Conservation (phyloP, 164 flowering plant genomes). For the Magnolia officinalis region DNA sequence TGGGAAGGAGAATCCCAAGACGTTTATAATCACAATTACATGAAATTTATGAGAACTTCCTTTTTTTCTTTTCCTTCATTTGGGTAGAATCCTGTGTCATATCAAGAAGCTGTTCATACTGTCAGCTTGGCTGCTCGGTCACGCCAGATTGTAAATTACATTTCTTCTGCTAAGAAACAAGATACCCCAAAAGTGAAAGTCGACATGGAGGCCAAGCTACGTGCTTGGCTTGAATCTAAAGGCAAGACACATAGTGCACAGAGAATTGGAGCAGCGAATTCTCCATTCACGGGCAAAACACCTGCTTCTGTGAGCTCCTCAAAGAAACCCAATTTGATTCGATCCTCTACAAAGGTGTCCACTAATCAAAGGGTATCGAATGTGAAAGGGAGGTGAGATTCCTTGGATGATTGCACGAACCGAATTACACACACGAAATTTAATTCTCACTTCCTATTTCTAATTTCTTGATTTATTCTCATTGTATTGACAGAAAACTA, state of each 20-base stretch:
- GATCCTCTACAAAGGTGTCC: slow-evolving; percentile 32
- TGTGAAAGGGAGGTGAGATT: slow-evolving; percentile 42
- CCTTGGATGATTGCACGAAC: not conserved
- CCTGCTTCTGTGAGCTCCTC: slow-evolving; percentile 37
- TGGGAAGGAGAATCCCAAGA: not conserved
- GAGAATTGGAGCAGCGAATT: slow-evolving; percentile 29
- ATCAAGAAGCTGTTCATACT: slow-evolving; percentile 82
- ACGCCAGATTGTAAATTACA: slow-evolving; percentile 58
- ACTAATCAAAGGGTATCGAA: slow-evolving; percentile 12
- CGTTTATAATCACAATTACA: not conserved
- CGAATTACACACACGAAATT: not conserved
- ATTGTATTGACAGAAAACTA: slow-evolving; percentile 17
- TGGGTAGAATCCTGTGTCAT: slow-evolving; percentile 79
- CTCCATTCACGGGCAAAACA: slow-evolving; percentile 49
- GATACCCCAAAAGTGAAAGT: slow-evolving; percentile 56
- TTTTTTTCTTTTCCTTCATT: not conserved
- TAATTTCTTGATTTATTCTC: not conserved
- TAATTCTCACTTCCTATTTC: not conserved
- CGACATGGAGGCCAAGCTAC: slow-evolving; percentile 86
- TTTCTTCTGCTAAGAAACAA: slow-evolving; percentile 48
- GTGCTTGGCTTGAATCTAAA: slow-evolving; percentile 90
- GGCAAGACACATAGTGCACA: slow-evolving; percentile 66
- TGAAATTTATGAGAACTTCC: not conserved
- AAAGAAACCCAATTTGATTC: slow-evolving; percentile 29
- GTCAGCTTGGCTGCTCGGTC: slow-evolving; percentile 88